Conservation (phyloP, 2,329 filamentous ascomycete species). For the Scytalidium lignicola region DNA sequence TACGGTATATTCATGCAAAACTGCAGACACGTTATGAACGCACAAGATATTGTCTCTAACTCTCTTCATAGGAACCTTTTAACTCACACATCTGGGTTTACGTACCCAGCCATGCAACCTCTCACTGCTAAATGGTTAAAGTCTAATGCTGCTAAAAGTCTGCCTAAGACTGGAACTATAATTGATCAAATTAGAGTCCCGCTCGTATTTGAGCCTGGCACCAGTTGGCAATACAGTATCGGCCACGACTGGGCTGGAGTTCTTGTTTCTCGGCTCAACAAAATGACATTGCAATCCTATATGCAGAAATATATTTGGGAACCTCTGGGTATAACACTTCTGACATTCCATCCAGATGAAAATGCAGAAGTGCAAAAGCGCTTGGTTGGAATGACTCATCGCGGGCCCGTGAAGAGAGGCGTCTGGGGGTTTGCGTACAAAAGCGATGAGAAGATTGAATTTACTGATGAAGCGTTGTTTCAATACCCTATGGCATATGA, state of each 20-base stretch:
- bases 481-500: conserved; percentile 1
- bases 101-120: not conserved
- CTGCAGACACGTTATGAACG: too few species aligned
- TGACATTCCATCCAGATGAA: conserved; percentile 9
- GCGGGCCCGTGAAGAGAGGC: conserved; percentile 2
- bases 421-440: not conserved
- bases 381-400: conserved; percentile 3
- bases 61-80: conserved; percentile 15
- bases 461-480: not conserved
- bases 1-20: not conserved
- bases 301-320: conserved; percentile 2
- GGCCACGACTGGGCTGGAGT: conserved; percentile 30
- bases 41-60: conserved; percentile 24
- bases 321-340: conserved; percentile 9
- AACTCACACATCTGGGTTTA: conserved; percentile 1
- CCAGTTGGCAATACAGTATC: conserved; percentile 52
- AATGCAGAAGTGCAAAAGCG: conserved; percentile 3
- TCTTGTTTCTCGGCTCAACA: conserved; percentile 37
- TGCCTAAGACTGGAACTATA: not conserved
- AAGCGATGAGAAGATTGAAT: not conserved
- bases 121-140: too few species aligned
- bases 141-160: too few species aligned
- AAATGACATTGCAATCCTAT: conserved; percentile 1
- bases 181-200: conserved; percentile 28
- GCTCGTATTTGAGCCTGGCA: conserved; percentile 58